phyloP scores from a whole-genome alignment of 345 rosid species.

The Trapa bicornis region DNA sequence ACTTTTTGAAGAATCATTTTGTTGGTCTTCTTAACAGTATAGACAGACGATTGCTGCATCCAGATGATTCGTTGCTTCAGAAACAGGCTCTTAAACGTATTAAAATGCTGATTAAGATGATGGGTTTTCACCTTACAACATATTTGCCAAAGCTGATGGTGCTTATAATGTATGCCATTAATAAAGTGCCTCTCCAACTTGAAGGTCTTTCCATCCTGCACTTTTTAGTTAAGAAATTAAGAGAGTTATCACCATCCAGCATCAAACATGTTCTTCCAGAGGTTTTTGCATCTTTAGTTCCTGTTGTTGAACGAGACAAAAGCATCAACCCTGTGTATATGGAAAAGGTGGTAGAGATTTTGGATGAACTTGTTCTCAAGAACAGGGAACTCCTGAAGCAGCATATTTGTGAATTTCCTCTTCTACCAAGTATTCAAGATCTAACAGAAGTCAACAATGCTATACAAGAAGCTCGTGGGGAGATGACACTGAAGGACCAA shows the following conservation, averaged over 20 bases:
- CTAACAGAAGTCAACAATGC: slow-evolving; percentile 71
- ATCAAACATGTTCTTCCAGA: slow-evolving; percentile 79
- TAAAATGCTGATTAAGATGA: slow-evolving; percentile 77
- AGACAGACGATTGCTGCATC: slow-evolving; percentile 83
- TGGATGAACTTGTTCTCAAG: slow-evolving; percentile 82
- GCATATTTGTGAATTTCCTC: slow-evolving; percentile 84
- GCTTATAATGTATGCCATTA: slow-evolving; percentile 88
- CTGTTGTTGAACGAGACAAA: slow-evolving; percentile 70
- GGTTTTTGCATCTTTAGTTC: slow-evolving; percentile 90
- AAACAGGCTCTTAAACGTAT: slow-evolving; percentile 85
- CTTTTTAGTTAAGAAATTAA: slow-evolving; percentile 65
- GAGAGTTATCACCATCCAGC: slow-evolving; percentile 68
- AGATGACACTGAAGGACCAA: slow-evolving; percentile 77
- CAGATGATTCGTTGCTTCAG: slow-evolving; percentile 60
- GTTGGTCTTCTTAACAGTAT: slow-evolving; percentile 91
- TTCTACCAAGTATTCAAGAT: slow-evolving; percentile 67
- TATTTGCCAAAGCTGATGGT: slow-evolving; percentile 92
- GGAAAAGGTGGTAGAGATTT: slow-evolving; percentile 62
- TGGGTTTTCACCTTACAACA: slow-evolving; percentile 80
- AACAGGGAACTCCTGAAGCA: slow-evolving; percentile 66
- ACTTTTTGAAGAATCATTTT: slow-evolving; percentile 87
- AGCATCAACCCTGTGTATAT: slow-evolving; percentile 36
- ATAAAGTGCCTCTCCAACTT: slow-evolving; percentile 68
- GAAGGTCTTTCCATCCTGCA: slow-evolving; percentile 85
- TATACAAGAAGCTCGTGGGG: slow-evolving; percentile 87